These are phyloP conservation scores for Paecilomyces formosus DNA, from an alignment of 2,329 filamentous ascomycete genomes.

Conservation along the genomic window DNA sequence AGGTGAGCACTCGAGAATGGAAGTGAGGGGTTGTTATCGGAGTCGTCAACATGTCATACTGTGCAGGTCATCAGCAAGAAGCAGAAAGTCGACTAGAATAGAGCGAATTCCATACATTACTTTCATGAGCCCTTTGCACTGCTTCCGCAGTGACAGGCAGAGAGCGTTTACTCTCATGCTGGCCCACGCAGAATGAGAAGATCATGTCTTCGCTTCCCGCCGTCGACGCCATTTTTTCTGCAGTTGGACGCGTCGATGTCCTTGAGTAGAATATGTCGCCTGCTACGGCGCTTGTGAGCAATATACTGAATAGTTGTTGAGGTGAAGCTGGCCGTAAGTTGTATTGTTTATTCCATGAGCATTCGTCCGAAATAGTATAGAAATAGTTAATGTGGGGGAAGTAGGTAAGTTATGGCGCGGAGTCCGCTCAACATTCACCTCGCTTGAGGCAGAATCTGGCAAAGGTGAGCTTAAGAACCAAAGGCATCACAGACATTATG, in stretches of 20 bases:
- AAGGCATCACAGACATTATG: not conserved
- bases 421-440: not conserved
- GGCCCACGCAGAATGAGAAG: constrained; percentile 52
- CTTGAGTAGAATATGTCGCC: not conserved
- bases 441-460: not conserved
- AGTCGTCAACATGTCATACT: constrained; percentile 60
- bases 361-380: not conserved
- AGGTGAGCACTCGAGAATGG: constrained; percentile 49
- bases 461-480: not conserved
- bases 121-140: constrained; percentile 49
- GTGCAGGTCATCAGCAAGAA: constrained; percentile 9
- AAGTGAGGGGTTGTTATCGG: constrained; percentile 56
- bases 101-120: constrained; percentile 36
- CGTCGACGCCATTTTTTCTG: constrained; percentile 23
- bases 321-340: not conserved
- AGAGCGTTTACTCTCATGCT: constrained; percentile 51
- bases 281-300: not conserved
- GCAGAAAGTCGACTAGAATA: not conserved
- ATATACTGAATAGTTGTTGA: not conserved
- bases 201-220: constrained; percentile 24
- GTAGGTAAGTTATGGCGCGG: not conserved
- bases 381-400: not conserved
- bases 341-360: not conserved
- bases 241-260: not conserved
- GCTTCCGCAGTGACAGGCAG: constrained; percentile 43